Percentiles rank a stretch among this genome's conserved stretches.
Conservation (phyloP, 148 eudicot species). For the Cornus suecica region DNA sequence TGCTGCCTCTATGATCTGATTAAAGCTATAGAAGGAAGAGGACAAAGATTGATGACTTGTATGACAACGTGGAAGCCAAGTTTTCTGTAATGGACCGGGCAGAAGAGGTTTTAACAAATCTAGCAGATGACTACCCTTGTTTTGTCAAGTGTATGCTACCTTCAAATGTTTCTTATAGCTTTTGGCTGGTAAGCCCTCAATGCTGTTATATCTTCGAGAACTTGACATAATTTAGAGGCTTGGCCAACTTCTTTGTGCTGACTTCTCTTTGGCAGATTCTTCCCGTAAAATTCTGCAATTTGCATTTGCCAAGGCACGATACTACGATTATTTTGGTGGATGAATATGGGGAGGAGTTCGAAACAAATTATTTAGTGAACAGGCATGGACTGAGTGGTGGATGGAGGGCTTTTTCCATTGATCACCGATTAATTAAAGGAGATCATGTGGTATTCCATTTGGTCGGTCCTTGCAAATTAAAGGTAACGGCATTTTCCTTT, state of each 20-base stretch:
- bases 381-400: constrained; percentile 58
- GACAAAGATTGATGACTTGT: constrained; percentile 36
- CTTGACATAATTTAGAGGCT: background rate
- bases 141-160: constrained; percentile 58
- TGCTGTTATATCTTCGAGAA: background rate
- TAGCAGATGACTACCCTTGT: constrained; percentile 29
- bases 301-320: constrained; percentile 42
- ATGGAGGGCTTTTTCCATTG: constrained; percentile 52
- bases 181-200: constrained; percentile 49
- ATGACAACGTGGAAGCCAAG: constrained; percentile 38
- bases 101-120: constrained; percentile 26
- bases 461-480: constrained; percentile 40
- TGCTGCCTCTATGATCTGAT: constrained; percentile 4
- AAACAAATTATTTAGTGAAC: constrained; percentile 32
- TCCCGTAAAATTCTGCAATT: constrained; percentile 38
- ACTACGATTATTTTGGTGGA: constrained; percentile 38
- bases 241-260: constrained; percentile 1
- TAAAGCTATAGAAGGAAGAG: constrained; percentile 33
- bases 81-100: constrained; percentile 42
- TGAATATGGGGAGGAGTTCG: constrained; percentile 42
- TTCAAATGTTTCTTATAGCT: constrained; percentile 49
- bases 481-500: constrained; percentile 24
- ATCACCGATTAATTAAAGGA: constrained; percentile 44
- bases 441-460: constrained; percentile 44
- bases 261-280: constrained; percentile 33